A percentile compares a stretch with the other conserved stretches of the same genome.
These are phyloP conservation scores for Eimeria praecox DNA, from an alignment of 169 alveolate species.

Conservation along the genomic window DNA sequence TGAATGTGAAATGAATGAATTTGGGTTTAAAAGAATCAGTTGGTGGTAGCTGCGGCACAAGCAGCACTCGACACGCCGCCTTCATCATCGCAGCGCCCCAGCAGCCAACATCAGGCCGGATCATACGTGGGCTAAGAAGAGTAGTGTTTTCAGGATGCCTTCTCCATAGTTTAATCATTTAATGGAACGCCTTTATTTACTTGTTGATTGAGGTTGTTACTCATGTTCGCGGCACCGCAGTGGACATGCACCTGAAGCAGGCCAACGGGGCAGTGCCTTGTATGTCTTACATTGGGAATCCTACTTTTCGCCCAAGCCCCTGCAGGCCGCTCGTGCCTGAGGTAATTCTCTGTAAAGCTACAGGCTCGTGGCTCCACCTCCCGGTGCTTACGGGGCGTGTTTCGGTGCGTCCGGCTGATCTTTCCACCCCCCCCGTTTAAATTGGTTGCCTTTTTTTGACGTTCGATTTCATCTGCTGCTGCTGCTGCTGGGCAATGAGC, in stretches of 20 bases:
- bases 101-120: slow-evolving; percentile 18
- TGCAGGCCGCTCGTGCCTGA: neutral
- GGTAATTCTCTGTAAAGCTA: neutral
- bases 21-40: neutral
- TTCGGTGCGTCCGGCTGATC: neutral
- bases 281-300: neutral
- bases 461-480: neutral
- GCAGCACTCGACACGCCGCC: slow-evolving; percentile 41
- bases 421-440: neutral
- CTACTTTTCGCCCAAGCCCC: neutral
- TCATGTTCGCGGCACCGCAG: neutral
- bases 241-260: neutral
- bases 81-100: slow-evolving; percentile 4
- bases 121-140: neutral
- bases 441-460: neutral
- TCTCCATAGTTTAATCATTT: neutral
- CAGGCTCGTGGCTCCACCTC: neutral
- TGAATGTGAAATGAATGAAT: neutral
- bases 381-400: neutral
- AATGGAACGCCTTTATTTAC: neutral
- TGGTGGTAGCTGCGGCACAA: neutral
- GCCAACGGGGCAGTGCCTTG: slow-evolving; percentile 17
- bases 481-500: slow-evolving; percentile 34
- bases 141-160: neutral
- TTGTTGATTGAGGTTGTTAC: neutral